Evolutionary conservation across 176 grass and related monocot genomes (phyloP).

Genomic region (Typha latifolia): DNA sequence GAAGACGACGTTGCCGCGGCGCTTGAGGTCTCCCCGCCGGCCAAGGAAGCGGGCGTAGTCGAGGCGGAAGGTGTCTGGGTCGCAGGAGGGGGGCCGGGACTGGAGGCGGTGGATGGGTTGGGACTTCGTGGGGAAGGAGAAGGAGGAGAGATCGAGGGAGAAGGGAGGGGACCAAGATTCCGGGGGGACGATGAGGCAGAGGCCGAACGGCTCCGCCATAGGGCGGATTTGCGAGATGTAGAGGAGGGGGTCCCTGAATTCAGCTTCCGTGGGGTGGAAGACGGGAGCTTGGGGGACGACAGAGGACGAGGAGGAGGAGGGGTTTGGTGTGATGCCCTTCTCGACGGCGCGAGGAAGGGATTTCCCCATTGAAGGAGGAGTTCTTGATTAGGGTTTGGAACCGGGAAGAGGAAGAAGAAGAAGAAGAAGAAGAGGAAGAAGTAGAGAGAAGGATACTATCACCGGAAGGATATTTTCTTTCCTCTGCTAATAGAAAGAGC

Average conservation of each 20-base stretch:
- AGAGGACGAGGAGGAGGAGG: not conserved
- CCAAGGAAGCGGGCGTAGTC: slow-evolving; percentile 60
- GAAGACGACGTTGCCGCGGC: slow-evolving; percentile 35
- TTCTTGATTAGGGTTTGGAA: not conserved
- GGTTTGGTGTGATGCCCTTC: slow-evolving; percentile 13
- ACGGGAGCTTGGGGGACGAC: slow-evolving; percentile 48
- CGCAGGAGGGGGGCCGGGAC: slow-evolving; percentile 63
- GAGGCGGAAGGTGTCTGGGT: slow-evolving; percentile 74
- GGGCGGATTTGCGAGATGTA: slow-evolving; percentile 58
- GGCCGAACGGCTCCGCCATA: slow-evolving; percentile 66
- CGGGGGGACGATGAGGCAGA: slow-evolving; percentile 88
- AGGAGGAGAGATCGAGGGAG: slow-evolving; percentile 33
- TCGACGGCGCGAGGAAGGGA: slow-evolving; percentile 22
- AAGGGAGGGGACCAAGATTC: slow-evolving; percentile 56
- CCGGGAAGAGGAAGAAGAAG: not conserved
- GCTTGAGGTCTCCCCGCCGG: slow-evolving; percentile 12
- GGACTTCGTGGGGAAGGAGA: slow-evolving; percentile 68
- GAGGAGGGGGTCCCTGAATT: slow-evolving; percentile 67
- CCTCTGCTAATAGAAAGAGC: too few relatives aligned
- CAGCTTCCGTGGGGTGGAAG: slow-evolving; percentile 72
- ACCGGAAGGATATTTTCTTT: too few relatives aligned
- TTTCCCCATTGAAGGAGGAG: slow-evolving; percentile 13
- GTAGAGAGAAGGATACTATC: not conserved
- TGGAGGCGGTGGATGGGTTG: slow-evolving; percentile 82
- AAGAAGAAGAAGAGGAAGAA: not conserved